Base-by-base conservation (phyloP, 768 basidiomycete species). In the Hygrophorus pudorinus region DNA sequence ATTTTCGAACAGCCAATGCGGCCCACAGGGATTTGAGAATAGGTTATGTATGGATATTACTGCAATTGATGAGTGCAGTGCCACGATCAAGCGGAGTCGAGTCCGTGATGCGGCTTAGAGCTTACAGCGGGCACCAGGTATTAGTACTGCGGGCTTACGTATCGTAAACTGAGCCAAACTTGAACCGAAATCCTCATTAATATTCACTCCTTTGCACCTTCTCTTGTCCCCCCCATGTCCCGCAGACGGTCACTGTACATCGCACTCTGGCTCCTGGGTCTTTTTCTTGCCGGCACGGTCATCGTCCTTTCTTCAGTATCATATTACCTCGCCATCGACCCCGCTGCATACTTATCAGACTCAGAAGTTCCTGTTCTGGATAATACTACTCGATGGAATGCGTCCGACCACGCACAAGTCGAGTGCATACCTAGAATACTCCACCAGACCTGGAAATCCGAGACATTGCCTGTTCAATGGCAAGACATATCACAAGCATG, bases 361-460 rank as follows among this genome's bases (percentile, higher is more conserved):
- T 60, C 67, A 10, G 86, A 93, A 57, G 76, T 94, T 8, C 76
- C 78, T 51, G 53, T 72, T 34, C 66, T 71, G 45, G 65, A 70
- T 60, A 70, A 72, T 52, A 62, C 67, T 18, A 71, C 73, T 35
- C 74, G 78, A 38, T 79, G 74, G 73, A 82, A 84, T 56, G 75
- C 79, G 18, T 60, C 80, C 3, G 68, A 75, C 18, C 73, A 79
- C 52, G 73, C 70, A 46, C 67, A 71, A 49, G 66, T 76, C 31
- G 86, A 96, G 57, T 78, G 73, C 52, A 80, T 98, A 30, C 96
- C 93, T 2, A 76, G 89, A 41, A 87, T 99, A 46, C 76, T 99
- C 38, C 96, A 99, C 63, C 94, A 97, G 75, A 98, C 96, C 17
- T 99, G 96, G 96, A 96, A 93, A 71, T 80, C 85, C 8, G 84